A percentile compares a stretch with the other conserved stretches of the same genome.
Evolutionary conservation across 2,329 filamentous ascomycete genomes (phyloP).

Genomic region (Endoconidiophora laricicola): DNA sequence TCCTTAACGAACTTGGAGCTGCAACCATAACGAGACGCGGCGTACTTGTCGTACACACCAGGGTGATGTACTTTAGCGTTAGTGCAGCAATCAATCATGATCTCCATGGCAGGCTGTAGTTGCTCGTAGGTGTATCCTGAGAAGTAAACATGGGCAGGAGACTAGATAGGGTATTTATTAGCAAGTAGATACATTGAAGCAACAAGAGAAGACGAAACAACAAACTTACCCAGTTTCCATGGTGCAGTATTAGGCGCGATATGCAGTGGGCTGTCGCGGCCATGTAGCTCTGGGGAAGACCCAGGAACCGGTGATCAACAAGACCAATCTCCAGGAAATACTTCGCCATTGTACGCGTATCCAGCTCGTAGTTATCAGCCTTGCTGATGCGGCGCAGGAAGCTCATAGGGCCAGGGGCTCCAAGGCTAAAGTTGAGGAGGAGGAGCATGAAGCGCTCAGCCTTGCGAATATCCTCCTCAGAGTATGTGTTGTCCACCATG

Average conservation of each 20-base stretch:
- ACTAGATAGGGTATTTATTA: slow-evolving; percentile 29
- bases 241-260: slow-evolving; percentile 71
- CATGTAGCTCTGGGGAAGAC: slow-evolving; percentile 74
- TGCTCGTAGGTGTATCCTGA: slow-evolving; percentile 84
- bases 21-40: slow-evolving; percentile 71
- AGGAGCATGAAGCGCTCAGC: slow-evolving; percentile 96
- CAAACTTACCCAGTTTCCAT: slow-evolving; percentile 75
- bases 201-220: slow-evolving; percentile 1
- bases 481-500: slow-evolving; percentile 93
- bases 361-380: slow-evolving; percentile 91
- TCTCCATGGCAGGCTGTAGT: slow-evolving; percentile 56
- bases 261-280: slow-evolving; percentile 88
- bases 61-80: slow-evolving; percentile 64
- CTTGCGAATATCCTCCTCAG: slow-evolving; percentile 81
- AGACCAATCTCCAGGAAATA: slow-evolving; percentile 94
- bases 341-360: slow-evolving; percentile 88
- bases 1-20: slow-evolving; percentile 65
- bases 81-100: slow-evolving; percentile 78
- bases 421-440: slow-evolving; percentile 89
- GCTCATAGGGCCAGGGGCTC: slow-evolving; percentile 98
- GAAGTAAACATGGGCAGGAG: slow-evolving; percentile 72
- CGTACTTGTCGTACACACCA: slow-evolving; percentile 85
- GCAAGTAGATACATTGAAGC: background rate
- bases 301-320: slow-evolving; percentile 96
- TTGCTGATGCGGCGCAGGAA: slow-evolving; percentile 95